phyloP scores from a whole-genome alignment of 2,329 filamentous ascomycete species.

The Stemphylium lycopersici region DNA sequence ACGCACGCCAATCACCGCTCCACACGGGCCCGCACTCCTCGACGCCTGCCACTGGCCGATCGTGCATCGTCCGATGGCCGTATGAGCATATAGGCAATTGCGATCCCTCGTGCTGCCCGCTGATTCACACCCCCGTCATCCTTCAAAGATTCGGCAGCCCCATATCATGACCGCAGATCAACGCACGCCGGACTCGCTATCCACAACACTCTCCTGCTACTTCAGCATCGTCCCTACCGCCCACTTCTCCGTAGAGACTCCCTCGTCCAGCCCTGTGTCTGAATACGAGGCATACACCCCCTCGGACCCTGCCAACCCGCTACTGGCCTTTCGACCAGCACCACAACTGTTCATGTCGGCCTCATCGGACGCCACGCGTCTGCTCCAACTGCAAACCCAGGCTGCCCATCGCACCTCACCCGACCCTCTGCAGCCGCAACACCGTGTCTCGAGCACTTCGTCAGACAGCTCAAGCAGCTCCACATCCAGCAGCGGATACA shows the following conservation, averaged over 20 bases:
- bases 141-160: not conserved
- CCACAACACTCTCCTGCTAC: conserved; percentile 35
- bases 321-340: conserved; percentile 40
- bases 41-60: conserved; percentile 6
- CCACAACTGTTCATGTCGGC: conserved; percentile 27
- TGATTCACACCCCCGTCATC: conserved; percentile 19
- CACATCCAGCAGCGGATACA: conserved; percentile 19
- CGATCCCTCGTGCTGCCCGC: conserved; percentile 14
- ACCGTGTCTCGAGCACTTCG: conserved; percentile 16
- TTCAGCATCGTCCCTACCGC: conserved; percentile 37
- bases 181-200: conserved; percentile 13
- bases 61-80: conserved; percentile 16
- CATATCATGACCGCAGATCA: conserved; percentile 25
- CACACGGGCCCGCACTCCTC: conserved; percentile 3
- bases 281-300: conserved; percentile 32
- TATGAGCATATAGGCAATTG: conserved; percentile 19
- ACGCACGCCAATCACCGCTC: conserved; percentile 16
- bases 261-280: conserved; percentile 26
- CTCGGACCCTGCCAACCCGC: conserved; percentile 43
- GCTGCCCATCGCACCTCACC: conserved; percentile 44
- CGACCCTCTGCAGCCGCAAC: conserved; percentile 34
- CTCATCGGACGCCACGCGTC: conserved; percentile 39
- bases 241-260: conserved; percentile 45
- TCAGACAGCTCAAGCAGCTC: conserved; percentile 18
- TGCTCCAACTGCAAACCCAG: conserved; percentile 49